Evolutionary conservation across 176 grass and related monocot genomes (phyloP).

Genomic region (Lolium rigidum): DNA sequence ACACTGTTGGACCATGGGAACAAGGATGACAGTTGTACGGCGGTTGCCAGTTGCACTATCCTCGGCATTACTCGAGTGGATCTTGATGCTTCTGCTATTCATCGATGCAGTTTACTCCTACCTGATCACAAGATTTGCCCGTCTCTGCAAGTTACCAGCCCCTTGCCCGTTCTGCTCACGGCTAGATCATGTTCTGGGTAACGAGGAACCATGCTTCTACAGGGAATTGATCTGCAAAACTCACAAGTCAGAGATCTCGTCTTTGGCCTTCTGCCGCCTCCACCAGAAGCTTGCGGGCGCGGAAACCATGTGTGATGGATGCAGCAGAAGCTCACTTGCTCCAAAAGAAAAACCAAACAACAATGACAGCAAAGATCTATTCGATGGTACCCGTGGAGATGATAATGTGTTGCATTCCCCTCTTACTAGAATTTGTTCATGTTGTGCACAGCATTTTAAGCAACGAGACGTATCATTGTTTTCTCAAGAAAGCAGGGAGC

Average conservation of each 20-base stretch:
- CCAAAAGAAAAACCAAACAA: slow-evolving; percentile 18
- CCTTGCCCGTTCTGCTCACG: slow-evolving; percentile 85
- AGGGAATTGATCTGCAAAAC: slow-evolving; percentile 77
- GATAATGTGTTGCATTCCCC: slow-evolving; percentile 23
- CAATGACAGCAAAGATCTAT: background rate
- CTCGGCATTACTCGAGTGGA: slow-evolving; percentile 71
- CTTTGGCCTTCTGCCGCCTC: slow-evolving; percentile 70
- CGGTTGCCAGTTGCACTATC: slow-evolving; percentile 56
- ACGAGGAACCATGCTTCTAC: slow-evolving; percentile 79
- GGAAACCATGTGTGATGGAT: slow-evolving; percentile 65
- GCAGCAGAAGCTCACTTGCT: slow-evolving; percentile 56
- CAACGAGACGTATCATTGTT: background rate
- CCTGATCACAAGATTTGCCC: slow-evolving; percentile 75
- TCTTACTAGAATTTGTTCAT: slow-evolving; percentile 50
- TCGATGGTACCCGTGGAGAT: background rate
- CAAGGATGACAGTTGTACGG: slow-evolving; percentile 43
- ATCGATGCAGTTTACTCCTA: slow-evolving; percentile 69
- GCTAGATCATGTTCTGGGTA: slow-evolving; percentile 77
- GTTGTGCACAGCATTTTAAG: slow-evolving; percentile 57
- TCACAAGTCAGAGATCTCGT: slow-evolving; percentile 85
- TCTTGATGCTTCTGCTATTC: slow-evolving; percentile 84
- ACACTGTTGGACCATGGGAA: slow-evolving; percentile 35
- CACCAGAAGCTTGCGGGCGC: slow-evolving; percentile 70
- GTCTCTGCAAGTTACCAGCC: slow-evolving; percentile 61
- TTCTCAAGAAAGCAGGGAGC: slow-evolving; percentile 29